Evolutionary conservation across 2,329 filamentous ascomycete species (phyloP), one percentile per base, ranked within the genome.

Genomic region (Incumbomyces delicatus): DNA sequence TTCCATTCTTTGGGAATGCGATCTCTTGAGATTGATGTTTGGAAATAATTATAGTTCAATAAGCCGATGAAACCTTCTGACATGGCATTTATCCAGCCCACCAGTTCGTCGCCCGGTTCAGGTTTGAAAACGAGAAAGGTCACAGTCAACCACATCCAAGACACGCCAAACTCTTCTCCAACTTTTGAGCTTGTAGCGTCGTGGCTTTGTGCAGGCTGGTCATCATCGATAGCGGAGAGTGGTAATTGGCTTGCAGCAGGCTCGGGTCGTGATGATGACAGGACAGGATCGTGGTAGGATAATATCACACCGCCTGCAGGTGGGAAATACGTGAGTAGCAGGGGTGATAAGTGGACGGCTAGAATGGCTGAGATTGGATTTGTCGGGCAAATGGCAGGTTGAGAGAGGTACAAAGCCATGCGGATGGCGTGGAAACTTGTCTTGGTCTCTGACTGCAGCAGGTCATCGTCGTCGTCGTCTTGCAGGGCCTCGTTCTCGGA

Each of bases 21-120:
- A 50, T 77, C 78, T 17, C 82, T 75, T 58, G 90, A 84, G 50
- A 98, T 85, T 36, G 83, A 87, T 1, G 90, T 86, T 56, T 92
- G 94, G 73, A 96, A 96, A 54, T 87, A 79, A 63, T 90, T 90
- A 67, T 87, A 89, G 63, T 87, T 92, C 10, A 94, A 80, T 2
- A 95, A 77, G 16, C 90, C 89, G 6, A 98, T 75, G 60, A 95
- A 87, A 6, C 87, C 87, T 57, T 92, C 86, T 40, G 84, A 90
- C 61, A 94, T 87, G 27, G 95, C 72, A 41, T 57, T 58, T 41
- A 51, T 77, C 55, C 76, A 81, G 10, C 87, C 92, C 55, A 89
- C 82, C 60, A 96, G 76, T 65, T 76, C 80, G 7, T 81, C 78
- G 31, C 86, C 85, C 38, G 78, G 77, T 44, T 75, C 72, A 0